phyloP scores from a whole-genome alignment of 352 stramenopile genomes.

The Globisporangium rhizosaccharum region DNA sequence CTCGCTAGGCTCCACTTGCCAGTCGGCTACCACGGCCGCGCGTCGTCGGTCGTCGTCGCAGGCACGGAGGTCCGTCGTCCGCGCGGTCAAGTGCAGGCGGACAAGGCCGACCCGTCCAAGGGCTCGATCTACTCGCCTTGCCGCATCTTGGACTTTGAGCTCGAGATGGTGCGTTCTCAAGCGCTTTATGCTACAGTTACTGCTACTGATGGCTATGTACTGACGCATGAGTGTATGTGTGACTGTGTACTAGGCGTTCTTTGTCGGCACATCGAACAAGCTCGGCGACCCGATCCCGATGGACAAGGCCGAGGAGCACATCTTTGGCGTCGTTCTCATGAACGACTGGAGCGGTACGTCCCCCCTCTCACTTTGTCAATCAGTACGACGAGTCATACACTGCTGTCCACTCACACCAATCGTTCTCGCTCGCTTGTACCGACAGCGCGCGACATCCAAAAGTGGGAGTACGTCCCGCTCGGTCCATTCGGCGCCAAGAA shows the following conservation, averaged over 20 bases:
- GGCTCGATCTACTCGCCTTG: constrained; percentile 89
- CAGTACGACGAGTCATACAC: too few relatives aligned
- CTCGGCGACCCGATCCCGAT: constrained; percentile 88
- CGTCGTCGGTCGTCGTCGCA: constrained; percentile 89
- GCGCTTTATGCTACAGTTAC: too few relatives aligned
- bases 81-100: constrained; percentile 90
- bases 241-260: constrained; percentile 64
- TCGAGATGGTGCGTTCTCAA: constrained; percentile 81
- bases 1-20: constrained; percentile 87
- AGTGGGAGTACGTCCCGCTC: constrained; percentile 97
- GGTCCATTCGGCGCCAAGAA: constrained; percentile 97
- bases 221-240: too few relatives aligned
- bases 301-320: constrained; percentile 89
- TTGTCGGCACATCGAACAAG: constrained; percentile 88
- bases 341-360: constrained; percentile 95
- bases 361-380: neutral
- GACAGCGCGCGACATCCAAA: constrained; percentile 86
- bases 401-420: too few relatives aligned
- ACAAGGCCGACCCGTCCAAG: constrained; percentile 88
- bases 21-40: constrained; percentile 96
- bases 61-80: constrained; percentile 82
- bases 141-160: constrained; percentile 94
- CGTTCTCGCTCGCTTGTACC: too few relatives aligned
- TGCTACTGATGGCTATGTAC: too few relatives aligned
- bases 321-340: constrained; percentile 97